phyloP scores from a whole-genome alignment of 306 rosid species.

The Dryas drummondii region DNA sequence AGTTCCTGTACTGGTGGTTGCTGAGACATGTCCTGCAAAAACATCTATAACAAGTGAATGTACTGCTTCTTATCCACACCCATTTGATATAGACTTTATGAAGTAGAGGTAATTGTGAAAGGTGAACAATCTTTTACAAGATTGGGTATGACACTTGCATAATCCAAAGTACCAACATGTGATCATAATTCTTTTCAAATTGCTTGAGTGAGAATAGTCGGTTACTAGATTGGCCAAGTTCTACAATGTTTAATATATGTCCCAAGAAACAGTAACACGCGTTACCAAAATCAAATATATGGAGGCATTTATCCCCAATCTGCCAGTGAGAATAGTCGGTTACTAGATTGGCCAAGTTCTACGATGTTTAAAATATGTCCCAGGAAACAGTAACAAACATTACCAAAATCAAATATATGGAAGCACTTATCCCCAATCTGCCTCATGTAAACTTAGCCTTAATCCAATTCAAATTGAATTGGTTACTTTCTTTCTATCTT shows the following conservation, averaged over 20 bases:
- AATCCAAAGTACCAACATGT: background rate
- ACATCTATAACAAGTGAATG: slow-evolving; percentile 17
- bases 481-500: background rate
- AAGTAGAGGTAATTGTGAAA: background rate
- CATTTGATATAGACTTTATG: background rate
- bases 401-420: background rate
- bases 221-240: background rate
- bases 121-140: background rate
- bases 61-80: slow-evolving; percentile 7
- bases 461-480: background rate
- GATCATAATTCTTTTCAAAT: background rate
- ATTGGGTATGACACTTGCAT: background rate
- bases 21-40: slow-evolving; percentile 58
- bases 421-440: background rate
- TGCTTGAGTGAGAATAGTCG: background rate
- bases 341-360: background rate
- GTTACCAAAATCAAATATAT: background rate
- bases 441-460: background rate
- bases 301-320: background rate
- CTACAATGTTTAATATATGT: background rate
- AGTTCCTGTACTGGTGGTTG: slow-evolving; percentile 56
- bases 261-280: background rate
- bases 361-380: background rate
- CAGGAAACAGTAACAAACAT: background rate
- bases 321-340: background rate